Base-by-base conservation (phyloP, 148 eudicot genomes). In the Rhododendron henanense region DNA sequence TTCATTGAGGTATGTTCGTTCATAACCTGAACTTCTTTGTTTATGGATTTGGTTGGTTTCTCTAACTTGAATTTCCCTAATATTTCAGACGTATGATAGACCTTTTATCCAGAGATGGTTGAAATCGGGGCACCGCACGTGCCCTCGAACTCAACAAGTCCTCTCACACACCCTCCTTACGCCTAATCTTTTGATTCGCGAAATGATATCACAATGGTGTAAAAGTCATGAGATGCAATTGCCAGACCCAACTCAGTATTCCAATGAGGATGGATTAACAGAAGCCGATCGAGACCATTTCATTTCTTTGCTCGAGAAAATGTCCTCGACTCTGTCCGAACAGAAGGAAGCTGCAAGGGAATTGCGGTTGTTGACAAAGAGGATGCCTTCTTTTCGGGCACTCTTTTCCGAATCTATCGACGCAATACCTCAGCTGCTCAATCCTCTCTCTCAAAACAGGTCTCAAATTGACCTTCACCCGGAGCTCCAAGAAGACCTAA, bases 321-420 rank as follows among this genome's bases (percentile, higher is more conserved):
- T 97, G 94, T 97, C 98, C 15, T 91, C 92, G 11, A 87, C 93
- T 7, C 76, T 92, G n/a, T 84, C 89, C 0, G 93, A 93, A 85
- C 99, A 95, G 78, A 94, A 92, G 87, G 95, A 93, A 53, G 98
- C 99, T 14, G 99, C 99, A 21, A 95, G 89, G 89, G 92, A 93
- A 86, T 81, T 97, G 47, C 88, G 99, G 6, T 91, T 89, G 35
- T 87, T 97, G 59, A 95, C 99, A 2, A 97, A 95, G 84, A 90
- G 88, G 83, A 90, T 86, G 83, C 99, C 99, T 65, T 89, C 96
- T 48, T 95, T 93, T 55, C 93, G 99, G 10, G 95, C 96, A 23
- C 90, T 95, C 1, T 97, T 97, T 85, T 98, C 98, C 0, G 99
- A 95, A 84, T 87, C 92, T 25, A 35, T 44, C 1, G 89, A 91